phyloP scores from a whole-genome alignment of 2,329 filamentous ascomycete species.

The Aspergillus oerlinghausenensis region DNA sequence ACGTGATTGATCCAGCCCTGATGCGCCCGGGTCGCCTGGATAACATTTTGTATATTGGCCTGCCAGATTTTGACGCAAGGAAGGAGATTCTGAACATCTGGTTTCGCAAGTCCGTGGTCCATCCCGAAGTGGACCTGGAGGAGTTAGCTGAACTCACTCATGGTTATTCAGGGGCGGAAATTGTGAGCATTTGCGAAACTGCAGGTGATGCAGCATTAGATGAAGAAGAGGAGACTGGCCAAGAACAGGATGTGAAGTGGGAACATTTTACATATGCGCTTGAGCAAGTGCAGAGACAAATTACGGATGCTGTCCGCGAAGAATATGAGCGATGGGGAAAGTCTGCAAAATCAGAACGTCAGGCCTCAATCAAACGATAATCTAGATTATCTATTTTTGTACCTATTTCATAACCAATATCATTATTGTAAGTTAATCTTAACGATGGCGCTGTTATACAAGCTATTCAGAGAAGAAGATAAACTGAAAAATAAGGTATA shows the following conservation, averaged over 20 bases:
- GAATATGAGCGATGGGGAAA: conserved; percentile 55
- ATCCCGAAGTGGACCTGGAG: conserved; percentile 60
- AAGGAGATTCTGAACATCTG: conserved; percentile 71
- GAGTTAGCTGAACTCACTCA: conserved; percentile 62
- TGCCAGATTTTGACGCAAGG: conserved; percentile 68
- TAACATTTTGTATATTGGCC: conserved; percentile 77
- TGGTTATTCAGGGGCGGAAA: conserved; percentile 82
- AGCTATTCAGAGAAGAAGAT: no score
- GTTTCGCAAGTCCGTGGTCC: conserved; percentile 56
- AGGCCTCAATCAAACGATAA: background rate
- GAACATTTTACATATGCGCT: conserved; percentile 44
- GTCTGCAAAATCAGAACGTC: conserved; percentile 9
- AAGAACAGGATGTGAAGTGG: conserved; percentile 34
- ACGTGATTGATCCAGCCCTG: conserved; percentile 78
- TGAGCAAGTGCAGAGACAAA: conserved; percentile 50
- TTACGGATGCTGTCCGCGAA: conserved; percentile 55
- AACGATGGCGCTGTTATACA: background rate
- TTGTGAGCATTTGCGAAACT: conserved; percentile 57
- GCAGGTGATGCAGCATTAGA: conserved; percentile 50
- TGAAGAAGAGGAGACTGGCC: conserved; percentile 43
- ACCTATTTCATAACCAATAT: background rate
- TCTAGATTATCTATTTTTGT: background rate
- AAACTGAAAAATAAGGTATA: background rate
- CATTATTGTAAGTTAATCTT: background rate
- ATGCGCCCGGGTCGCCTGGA: conserved; percentile 84